phyloP scores from a whole-genome alignment of 768 basidiomycete genomes.

The Gymnopilus dilepis region DNA sequence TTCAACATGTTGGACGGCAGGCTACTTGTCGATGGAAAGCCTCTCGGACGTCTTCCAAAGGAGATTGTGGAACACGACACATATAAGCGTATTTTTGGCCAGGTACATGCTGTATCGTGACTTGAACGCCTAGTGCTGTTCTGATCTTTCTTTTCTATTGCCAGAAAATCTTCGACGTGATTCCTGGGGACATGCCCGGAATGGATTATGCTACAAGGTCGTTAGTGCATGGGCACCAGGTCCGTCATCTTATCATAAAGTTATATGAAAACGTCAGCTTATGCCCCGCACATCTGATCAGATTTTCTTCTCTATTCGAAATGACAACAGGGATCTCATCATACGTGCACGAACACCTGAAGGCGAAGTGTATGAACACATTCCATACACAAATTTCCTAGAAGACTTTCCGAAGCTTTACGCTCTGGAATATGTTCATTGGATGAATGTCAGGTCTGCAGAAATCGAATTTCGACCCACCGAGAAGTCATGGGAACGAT shows the following conservation, averaged over 20 bases:
- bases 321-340: slow-evolving; percentile 25
- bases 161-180: slow-evolving; percentile 40
- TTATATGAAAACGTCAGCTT: neutral
- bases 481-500: slow-evolving; percentile 31
- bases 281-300: slow-evolving; percentile 14
- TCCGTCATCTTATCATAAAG: neutral
- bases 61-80: slow-evolving; percentile 35
- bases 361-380: slow-evolving; percentile 34
- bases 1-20: slow-evolving; percentile 47
- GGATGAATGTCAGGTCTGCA: slow-evolving; percentile 33
- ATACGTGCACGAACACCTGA: slow-evolving; percentile 32
- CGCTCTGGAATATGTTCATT: slow-evolving; percentile 38
- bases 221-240: slow-evolving; percentile 22
- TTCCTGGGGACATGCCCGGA: slow-evolving; percentile 38
- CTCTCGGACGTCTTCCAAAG: slow-evolving; percentile 42
- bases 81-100: slow-evolving; percentile 41
- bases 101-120: slow-evolving; percentile 26
- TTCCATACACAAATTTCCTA: slow-evolving; percentile 34
- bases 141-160: too few species aligned
- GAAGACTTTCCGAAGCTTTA: slow-evolving; percentile 37
- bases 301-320: slow-evolving; percentile 36
- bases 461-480: slow-evolving; percentile 40
- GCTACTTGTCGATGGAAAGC: slow-evolving; percentile 48
- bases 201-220: slow-evolving; percentile 38
- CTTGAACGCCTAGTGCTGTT: neutral